These are phyloP conservation scores for Dendrocalamus latiflorus DNA, from an alignment of 202 grass and related monocot genomes.

Conservation along the genomic window DNA sequence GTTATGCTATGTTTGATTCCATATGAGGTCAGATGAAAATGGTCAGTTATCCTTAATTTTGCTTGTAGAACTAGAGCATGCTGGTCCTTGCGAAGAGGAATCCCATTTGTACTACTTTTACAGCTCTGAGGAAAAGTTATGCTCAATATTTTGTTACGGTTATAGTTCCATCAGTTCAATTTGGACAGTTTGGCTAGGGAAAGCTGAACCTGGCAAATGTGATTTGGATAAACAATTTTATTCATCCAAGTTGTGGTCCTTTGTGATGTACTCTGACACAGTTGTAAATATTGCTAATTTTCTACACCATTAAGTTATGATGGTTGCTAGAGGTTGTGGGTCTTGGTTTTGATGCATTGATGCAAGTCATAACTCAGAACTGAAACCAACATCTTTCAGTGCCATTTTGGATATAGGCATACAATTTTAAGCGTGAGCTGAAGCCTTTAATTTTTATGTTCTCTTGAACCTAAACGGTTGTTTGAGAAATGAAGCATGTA, in stretches of 20 bases:
- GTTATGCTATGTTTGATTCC: not conserved
- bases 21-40: not conserved
- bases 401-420: not conserved
- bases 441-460: not conserved
- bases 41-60: not conserved
- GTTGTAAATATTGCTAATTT: not conserved
- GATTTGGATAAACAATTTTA: not conserved
- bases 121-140: not conserved
- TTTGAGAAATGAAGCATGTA: not conserved
- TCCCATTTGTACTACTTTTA: not conserved
- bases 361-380: not conserved
- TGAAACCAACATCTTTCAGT: not conserved
- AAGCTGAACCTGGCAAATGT: not conserved
- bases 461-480: not conserved
- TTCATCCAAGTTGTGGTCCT: not conserved
- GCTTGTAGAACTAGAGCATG: not conserved
- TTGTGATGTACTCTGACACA: not conserved
- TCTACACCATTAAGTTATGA: not conserved
- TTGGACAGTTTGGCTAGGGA: not conserved
- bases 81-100: not conserved
- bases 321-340: not conserved
- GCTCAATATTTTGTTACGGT: not conserved
- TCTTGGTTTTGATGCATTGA: slow-evolving; percentile 9
- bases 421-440: not conserved
- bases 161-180: not conserved